Base-by-base conservation (phyloP, 768 basidiomycete species). In the Auricularia sp. region DNA sequence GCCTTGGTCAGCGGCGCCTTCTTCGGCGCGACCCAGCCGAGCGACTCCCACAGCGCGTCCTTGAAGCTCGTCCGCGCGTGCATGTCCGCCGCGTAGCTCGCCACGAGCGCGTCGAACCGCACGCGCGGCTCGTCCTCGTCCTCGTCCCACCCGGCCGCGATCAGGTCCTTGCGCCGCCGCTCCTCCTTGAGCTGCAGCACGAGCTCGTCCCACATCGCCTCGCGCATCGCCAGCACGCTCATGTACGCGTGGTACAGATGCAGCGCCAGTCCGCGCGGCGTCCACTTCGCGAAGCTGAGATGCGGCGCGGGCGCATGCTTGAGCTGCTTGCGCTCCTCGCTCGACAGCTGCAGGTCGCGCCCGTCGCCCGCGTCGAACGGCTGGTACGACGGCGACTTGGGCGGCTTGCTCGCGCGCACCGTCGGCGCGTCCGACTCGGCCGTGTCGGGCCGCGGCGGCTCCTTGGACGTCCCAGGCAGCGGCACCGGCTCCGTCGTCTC, bases 161-260 rank as follows among this genome's bases (percentile, higher is more conserved):
- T 14, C 8, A 59, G 56, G 7, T 59, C 56, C 16, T 6, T 11
- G 7, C 56, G 21, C 13, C 34, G 24, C 11, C 14, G 29, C 34
- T 29, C 29, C 14, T 59, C 56, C 16, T 24, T 14, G 73, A 86
- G 78, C 66, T 83, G 80, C 67, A 85, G 82, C 68, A 82, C 81
- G 61, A 89, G 77, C 64, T 87, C 86, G 67, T 88, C 87, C 87
- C 87, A 89, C 86, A 89, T 87, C 35, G 86, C 82, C 70, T 89
- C 88, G 72, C 86, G 82, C 68, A 85, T 87, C 13, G 85, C 85
- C 13, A 87, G 71, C 7, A 89, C 83, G 21, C 75, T 73, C 68
- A 84, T 82, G 66, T 82, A 88, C n/a, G 83, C 81, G 67, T 80
- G 78, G 69, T 87, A 84, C 3, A 89, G 79, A 65, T 89, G 87